Evolutionary conservation across 2,329 filamentous ascomycete species (phyloP), one percentile per base, ranked within the genome.

Genomic region (Phialophora expanda): DNA sequence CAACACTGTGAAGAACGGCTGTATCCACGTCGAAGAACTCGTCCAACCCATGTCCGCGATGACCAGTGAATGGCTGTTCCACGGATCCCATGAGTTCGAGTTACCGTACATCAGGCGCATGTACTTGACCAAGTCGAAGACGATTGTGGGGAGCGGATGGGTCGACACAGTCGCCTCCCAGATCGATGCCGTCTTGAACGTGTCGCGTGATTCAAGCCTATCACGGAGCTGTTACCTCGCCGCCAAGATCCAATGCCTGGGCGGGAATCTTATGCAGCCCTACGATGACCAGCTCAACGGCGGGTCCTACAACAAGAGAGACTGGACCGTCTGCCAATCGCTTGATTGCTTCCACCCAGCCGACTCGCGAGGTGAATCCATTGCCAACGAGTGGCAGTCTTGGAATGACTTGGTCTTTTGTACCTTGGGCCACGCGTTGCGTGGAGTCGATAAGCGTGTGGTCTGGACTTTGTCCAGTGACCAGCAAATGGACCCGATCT

Each of bases 61-160:
- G 48, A 51, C 48, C 2, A 22, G 48, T 7, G 48, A 51, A 28
- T 51, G 48, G 48, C 22, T 51, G 22, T 51, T 51, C 20, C 20
- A 3, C 24, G 20, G 48, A 26, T 17, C 48, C 1, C 9, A 8
- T 20, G 48, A 51, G 48, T 51, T 51, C 48, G 48, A 51, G 4
- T 28, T 24, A 14, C 48, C 48, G 3, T 26, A 51, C 14, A 6
- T 24, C 24, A 51, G 24, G 24, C 48, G 48, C 22, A 26, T 28
- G 48, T 51, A 51, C 48, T 28, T 51, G 48, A 51, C 48, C 48
- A 51, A 26, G 11, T 51, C 48, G 12, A 24, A 11, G 48, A 22
- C 22, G 48, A 12, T 51, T 22, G 48, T 17, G 22, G 22, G 20
- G 48, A 28, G 24, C 48, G 24, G 24, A 51, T 51, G 48, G 48